Evolutionary conservation across 2,329 filamentous ascomycete species (phyloP), one percentile per base, ranked within the genome.

Genomic region (Didymella sp.): DNA sequence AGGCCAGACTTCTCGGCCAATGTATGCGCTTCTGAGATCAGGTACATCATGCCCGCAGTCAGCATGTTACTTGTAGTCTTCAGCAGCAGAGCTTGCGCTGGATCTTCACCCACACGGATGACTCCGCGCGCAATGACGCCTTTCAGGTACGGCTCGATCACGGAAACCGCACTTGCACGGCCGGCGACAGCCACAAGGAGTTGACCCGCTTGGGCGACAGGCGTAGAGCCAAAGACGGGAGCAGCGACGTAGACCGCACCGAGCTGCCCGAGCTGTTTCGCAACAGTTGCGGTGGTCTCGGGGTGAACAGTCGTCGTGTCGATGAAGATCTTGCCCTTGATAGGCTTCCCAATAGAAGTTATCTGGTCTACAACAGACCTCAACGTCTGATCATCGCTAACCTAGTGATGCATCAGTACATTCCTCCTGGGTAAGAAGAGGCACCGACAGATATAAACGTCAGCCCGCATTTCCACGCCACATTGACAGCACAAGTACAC

Each of bases 241-340:
- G 68, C 67, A 0, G 80, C 76, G 25, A 83, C 66, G 44, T 82
- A 82, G 3, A 56, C 50, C 2, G 73, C 78, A 0, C 71, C 11
- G 55, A 61, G 4, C 56, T 62, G 2, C 0, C 53, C 45, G 0
- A 84, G 61, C 0, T 65, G 67, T 0, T 52, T 44, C 1, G 75
- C 56, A 0, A 74, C 68, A 6, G 59, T 56, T 1, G 66, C 59
- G 0, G 80, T 78, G 0, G 80, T 80, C 6, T 75, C 67, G 0
- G 82, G 81, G 50, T 82, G 80, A 1, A 84, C 77, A 0, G 82
- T 84, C 0, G 81, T 82, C 0, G 81, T 82, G 56, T 84, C 82
- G 17, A 81, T 72, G 8, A 83, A 60, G 12, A 78, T 72, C 60
- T 83, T 84, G n/a, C 69, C 70, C 3, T 61, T 63, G 4, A 72